Evolutionary conservation across 1,284 basidiomycete genomes (phyloP).

Genomic region (Fomitiporia mediterranea): DNA sequence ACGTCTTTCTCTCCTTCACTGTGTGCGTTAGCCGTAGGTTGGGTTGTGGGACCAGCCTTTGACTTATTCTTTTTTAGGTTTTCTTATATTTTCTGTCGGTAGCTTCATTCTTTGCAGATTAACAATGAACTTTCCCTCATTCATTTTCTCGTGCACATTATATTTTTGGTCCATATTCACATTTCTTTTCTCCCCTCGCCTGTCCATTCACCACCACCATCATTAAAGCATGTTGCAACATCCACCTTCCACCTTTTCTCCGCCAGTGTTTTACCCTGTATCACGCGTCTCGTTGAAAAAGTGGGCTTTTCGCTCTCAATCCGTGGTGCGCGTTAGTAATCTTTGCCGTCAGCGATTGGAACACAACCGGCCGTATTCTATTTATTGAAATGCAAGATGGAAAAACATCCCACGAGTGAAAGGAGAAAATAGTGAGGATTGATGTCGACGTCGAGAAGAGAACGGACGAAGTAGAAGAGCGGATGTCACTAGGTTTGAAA

Average conservation of each 20-base stretch:
- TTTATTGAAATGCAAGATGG: slow-evolving; percentile 8
- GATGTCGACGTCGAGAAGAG: not conserved
- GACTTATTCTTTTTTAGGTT: slow-evolving; percentile 23
- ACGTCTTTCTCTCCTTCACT: slow-evolving; percentile 20
- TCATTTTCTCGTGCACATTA: slow-evolving; percentile 21
- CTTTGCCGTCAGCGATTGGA: slow-evolving; percentile 3
- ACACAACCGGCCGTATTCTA: slow-evolving; percentile 11
- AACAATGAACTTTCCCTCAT: slow-evolving; percentile 18
- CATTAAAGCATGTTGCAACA: slow-evolving; percentile 46
- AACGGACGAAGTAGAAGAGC: slow-evolving; percentile 7
- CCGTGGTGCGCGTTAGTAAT: not conserved
- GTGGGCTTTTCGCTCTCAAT: not conserved
- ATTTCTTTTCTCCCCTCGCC: slow-evolving; percentile 26
- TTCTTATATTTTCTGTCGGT: too few species aligned
- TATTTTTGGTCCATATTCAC: slow-evolving; percentile 29
- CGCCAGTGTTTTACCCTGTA: slow-evolving; percentile 31
- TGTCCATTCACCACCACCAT: slow-evolving; percentile 33
- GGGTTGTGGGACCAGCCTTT: slow-evolving; percentile 15
- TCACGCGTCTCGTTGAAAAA: slow-evolving; percentile 7
- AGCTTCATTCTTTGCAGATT: slow-evolving; percentile 11
- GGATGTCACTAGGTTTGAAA: not conserved
- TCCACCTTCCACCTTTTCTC: slow-evolving; percentile 36
- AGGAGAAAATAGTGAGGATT: not conserved
- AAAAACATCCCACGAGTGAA: slow-evolving; percentile 15
- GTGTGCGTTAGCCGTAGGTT: slow-evolving; percentile 15